Base-by-base conservation (phyloP, 2,329 filamentous ascomycete genomes). In the Fusarium devonianum region DNA sequence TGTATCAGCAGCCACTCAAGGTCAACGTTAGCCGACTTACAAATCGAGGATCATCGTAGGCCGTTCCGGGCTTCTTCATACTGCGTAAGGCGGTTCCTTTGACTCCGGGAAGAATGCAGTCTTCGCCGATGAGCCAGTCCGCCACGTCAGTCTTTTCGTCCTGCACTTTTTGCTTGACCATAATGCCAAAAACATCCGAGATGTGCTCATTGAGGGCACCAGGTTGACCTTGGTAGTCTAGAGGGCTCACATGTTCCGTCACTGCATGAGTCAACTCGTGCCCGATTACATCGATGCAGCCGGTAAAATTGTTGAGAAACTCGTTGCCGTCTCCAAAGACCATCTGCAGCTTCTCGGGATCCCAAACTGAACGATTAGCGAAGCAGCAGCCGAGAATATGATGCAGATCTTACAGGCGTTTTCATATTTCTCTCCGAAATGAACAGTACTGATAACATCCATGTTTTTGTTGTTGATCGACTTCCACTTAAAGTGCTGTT, bases 181-280 rank as follows among this genome's bases (percentile, higher is more conserved):
- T 82, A 66, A 79, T 75, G 49, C 79, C 81, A 58, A 83, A 83
- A 2, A 78, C 77, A 56, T 84, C 81, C 0, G 80, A 78, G 22
- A 83, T 58, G 55, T 80, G 78, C 65, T 84, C 81, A 50, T 84
- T 84, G 28, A 84, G 69, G 11, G 80, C 80, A 13, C 81, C 81
- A 11, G 76, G 68, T 63, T 84, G 77, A 26, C 71, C 75, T n/a
- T 66, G 57, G 60, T 84, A 84, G 39, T 76, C 68, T 7, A 84
- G 73, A 2, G 75, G 74, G 9, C 73, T 74, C 3, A 76, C 78
- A 61, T 79, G 70, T 56, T 82, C 74, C 1, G 76, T 80, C 14
- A 84, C 72, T 19, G 78, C 81, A 58, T 84, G 81, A 26, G 79
- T 82, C 14, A 83, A 68, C 57, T 84, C 81, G 55, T 83, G 80